A percentile compares a stretch with the other conserved stretches of the same genome.
Conservation (phyloP, 2,329 filamentous ascomycete species). For the Paracorniculantispora psalliotae region DNA sequence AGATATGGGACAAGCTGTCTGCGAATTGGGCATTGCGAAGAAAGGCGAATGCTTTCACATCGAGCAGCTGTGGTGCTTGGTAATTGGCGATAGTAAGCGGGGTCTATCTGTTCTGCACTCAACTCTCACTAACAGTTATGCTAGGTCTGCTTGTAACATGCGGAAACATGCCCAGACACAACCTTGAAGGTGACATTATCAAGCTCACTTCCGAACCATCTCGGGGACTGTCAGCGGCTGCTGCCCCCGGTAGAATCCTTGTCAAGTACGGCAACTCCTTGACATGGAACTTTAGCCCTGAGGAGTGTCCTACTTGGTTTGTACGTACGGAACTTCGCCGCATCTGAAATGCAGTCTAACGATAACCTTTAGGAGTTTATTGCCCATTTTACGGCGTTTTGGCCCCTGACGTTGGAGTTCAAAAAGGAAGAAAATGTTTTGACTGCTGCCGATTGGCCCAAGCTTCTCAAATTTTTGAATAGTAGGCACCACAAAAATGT, state of each 20-base stretch:
- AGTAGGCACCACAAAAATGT: slow-evolving; percentile 18
- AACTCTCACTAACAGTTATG: not conserved
- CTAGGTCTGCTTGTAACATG: slow-evolving; percentile 38
- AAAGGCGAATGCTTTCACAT: slow-evolving; percentile 41
- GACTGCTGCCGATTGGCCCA: slow-evolving; percentile 25
- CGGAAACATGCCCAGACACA: slow-evolving; percentile 30
- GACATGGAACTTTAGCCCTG: slow-evolving; percentile 33
- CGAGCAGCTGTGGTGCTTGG: slow-evolving; percentile 43
- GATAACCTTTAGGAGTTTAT: slow-evolving; percentile 28
- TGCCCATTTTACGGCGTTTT: slow-evolving; percentile 38
- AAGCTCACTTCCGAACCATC: slow-evolving; percentile 26
- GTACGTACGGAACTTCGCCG: slow-evolving; percentile 23
- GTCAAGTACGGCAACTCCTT: slow-evolving; percentile 31
- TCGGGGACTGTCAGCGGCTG: slow-evolving; percentile 14
- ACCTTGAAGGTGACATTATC: slow-evolving; percentile 30
- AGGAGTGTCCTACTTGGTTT: slow-evolving; percentile 42
- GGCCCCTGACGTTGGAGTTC: slow-evolving; percentile 35
- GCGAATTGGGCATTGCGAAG: slow-evolving; percentile 31
- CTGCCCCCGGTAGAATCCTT: slow-evolving; percentile 24
- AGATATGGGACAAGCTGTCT: slow-evolving; percentile 44
- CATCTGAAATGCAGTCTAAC: slow-evolving; percentile 8
- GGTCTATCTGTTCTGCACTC: not conserved
- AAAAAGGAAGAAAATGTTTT: slow-evolving; percentile 27
- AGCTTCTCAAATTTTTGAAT: slow-evolving; percentile 24
- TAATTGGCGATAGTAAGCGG: slow-evolving; percentile 38